Evolutionary conservation across 495 filamentous ascomycete genomes (phyloP), one percentile per base, ranked within the genome.

Genomic region (Tuber magnatum): DNA sequence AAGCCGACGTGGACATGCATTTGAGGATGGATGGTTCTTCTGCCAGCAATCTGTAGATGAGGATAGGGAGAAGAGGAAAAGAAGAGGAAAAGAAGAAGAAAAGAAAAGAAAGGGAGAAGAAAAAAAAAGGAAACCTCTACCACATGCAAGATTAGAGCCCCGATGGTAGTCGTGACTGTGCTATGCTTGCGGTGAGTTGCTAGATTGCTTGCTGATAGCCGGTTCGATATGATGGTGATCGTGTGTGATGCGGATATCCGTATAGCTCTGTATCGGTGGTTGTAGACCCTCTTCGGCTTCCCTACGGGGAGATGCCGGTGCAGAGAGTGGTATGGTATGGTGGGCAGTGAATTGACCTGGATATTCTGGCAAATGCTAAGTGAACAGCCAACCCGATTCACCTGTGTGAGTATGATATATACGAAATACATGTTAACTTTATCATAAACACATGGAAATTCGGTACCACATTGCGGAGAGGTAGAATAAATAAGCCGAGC

Each of bases 191-290:
- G 73, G 71, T 74, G 73, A 44, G 28, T 74, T 74, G 73, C 65
- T 41, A 40, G 39, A 18, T 65, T 65, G 41, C 73, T 43, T 72
- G 44, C 61, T 72, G 3, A 61, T 61, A 72, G 38, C 40, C 46
- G 61, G 76, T 65, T 65, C 56, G 3, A 35, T 71, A 71, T 79
- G 76, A 70, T 79, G 77, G 77, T 79, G 77, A 79, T 79, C 72
- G 22, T 48, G 44, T 72, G 56, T 79, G 77, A 79, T 79, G 77
- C 77, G 73, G 77, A 79, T 79, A 79, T 79, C 77, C 77, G 77
- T 75, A 75, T 72, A 46, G 28, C 75, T 46, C 72, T 69, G 77
- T 41, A 70, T n/a, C 28, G 46, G 46, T 43, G 42, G 35, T 69
- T 41, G 56, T 35, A 35, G 56, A 35, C 56, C 56, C 28, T 35